phyloP scores from a whole-genome alignment of 192 early-diverging fungal genomes.

The Lunasporangiospora selenospora region DNA sequence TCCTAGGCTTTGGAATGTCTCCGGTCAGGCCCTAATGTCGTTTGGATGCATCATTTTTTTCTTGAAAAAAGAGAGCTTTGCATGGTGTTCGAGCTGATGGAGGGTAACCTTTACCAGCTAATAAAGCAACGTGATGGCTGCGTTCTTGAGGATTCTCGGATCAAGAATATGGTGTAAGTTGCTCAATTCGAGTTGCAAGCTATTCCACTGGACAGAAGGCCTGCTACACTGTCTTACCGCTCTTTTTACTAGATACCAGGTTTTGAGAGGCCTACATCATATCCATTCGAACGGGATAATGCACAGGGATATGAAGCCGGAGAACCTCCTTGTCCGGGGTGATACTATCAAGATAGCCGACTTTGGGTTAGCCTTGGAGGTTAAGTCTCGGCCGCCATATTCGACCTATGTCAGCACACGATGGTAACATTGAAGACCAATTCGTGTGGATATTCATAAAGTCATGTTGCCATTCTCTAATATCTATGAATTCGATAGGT shows the following conservation, averaged over 20 bases:
- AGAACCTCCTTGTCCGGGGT: conserved; percentile 87
- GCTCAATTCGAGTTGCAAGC: not conserved
- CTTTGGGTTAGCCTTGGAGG: conserved; percentile 93
- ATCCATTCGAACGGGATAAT: conserved; percentile 95
- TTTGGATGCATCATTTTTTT: conserved; percentile 85
- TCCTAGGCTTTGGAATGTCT: conserved; percentile 71
- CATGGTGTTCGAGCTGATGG: conserved; percentile 97
- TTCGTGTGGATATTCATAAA: not conserved
- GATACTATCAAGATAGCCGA: conserved; percentile 89
- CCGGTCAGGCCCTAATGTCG: conserved; percentile 85
- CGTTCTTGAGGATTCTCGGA: conserved; percentile 65
- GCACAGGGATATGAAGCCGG: conserved; percentile 98
- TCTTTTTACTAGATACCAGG: conserved; percentile 70
- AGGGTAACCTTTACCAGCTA: conserved; percentile 94
- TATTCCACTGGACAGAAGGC: not conserved
- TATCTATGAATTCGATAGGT: conserved; percentile 59
- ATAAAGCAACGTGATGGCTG: conserved; percentile 77
- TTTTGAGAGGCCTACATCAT: conserved; percentile 84
- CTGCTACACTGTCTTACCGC: not conserved
- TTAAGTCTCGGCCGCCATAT: conserved; percentile 88
- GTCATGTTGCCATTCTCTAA: not conserved
- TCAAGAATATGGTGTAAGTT: conserved; percentile 81
- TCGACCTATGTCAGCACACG: conserved; percentile 98
- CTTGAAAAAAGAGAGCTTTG: conserved; percentile 85
- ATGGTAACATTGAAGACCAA: conserved; percentile 67